Evolutionary conservation across 2,329 filamentous ascomycete genomes (phyloP), one percentile per base, ranked within the genome.

Genomic region (Calonectria pauciramosa): DNA sequence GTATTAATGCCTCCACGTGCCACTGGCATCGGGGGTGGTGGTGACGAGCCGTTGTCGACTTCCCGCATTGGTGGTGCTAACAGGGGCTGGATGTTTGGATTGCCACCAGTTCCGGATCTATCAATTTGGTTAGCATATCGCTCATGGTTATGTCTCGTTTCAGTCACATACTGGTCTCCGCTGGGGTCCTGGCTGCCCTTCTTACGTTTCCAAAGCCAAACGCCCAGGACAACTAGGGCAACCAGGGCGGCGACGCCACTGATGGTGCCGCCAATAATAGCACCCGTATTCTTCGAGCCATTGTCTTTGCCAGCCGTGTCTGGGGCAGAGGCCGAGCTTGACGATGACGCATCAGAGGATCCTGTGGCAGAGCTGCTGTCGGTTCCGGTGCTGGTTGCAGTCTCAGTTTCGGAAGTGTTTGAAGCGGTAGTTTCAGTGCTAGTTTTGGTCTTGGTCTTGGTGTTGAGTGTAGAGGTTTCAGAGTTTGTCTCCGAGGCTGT

Each of bases 261-360:
- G 51, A 92, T 85, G 20, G 86, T 87, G 16, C 89, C 90, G 32
- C 90, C 90, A 4, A 91, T 86, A 41, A 92, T 90, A 49, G 88
- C 88, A 2, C 88, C 89, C 0, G 86, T 87, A 60, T 80, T 79
- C n/a, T 83, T 84, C 51, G 84, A 79, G 23, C 72, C 76, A n/a
- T 80, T 78, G 26, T 80, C 75, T 47, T 81, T 74, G 54, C 78
- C 78, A n/a, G 80, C 74, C 10, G 79, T 78, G 49, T 81, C 79
- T 2, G 84, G 83, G 4, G 85, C 81, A 23, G 79, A 75, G 16
- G 82, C 79, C 18, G 65, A 65, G 7, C 77, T 78, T n/a, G 79
- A 78, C 13, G 79, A 78, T 7, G 78, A 56, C 41, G 76, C 49
- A 41, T 72, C 71, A n/a, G 68, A 74, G 14, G 78, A 75, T 30